Conservation (phyloP, 768 basidiomycete species). For the Lyophyllum shimeji region DNA sequence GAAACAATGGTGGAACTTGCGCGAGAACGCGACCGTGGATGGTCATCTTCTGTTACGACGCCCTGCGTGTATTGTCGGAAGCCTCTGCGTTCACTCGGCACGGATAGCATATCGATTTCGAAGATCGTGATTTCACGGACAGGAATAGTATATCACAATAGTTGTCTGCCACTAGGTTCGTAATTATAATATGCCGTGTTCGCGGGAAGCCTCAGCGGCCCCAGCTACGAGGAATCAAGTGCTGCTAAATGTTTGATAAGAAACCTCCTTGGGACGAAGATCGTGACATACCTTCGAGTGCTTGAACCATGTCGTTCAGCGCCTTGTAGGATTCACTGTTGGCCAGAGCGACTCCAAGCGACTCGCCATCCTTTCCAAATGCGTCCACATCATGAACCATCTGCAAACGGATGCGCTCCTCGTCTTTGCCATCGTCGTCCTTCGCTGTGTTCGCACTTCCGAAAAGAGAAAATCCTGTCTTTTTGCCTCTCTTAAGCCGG, state of each 20-base stretch:
- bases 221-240: conserved; percentile 3
- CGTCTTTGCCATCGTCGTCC: conserved; percentile 77
- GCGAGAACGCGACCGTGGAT: conserved; percentile 59
- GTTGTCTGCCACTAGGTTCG: conserved; percentile 29
- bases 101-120: conserved; percentile 15
- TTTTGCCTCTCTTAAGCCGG: conserved; percentile 86
- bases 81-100: conserved; percentile 29
- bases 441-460: conserved; percentile 45
- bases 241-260: conserved; percentile 4
- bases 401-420: conserved; percentile 84
- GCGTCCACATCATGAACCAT: conserved; percentile 85
- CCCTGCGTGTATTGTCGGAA: conserved; percentile 56
- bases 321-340: conserved; percentile 50
- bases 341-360: conserved; percentile 63
- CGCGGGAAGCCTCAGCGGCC: background rate
- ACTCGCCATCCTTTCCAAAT: conserved; percentile 74
- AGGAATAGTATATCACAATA: conserved; percentile 57
- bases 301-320: conserved; percentile 62
- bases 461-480: conserved; percentile 77
- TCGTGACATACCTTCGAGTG: conserved; percentile 30
- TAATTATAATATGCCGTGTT: conserved; percentile 3
- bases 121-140: conserved; percentile 54
- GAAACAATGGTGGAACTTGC: conserved; percentile 62
- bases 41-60: conserved; percentile 46
- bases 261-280: background rate